Base-by-base conservation (phyloP, 306 rosid genomes). In the Argentina anserina region DNA sequence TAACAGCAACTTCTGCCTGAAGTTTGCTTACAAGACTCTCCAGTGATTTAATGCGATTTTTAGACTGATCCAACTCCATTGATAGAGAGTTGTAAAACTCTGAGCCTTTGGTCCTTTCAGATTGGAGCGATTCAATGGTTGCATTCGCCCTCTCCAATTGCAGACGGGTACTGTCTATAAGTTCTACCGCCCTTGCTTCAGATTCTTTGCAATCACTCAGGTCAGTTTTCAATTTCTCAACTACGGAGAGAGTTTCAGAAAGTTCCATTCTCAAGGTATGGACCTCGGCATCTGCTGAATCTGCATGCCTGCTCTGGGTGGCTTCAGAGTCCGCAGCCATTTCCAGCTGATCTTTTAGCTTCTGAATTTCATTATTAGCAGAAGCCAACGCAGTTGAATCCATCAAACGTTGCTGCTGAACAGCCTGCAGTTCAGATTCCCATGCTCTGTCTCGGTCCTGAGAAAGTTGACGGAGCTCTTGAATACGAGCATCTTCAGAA, bases 391-490 rank as follows among this genome's bases (percentile, higher is more conserved):
- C 90, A 49, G 96, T 28, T 49, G 94, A 87, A 73, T 93, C 98
- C 90, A 89, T 89, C n/a, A 96, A 73, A 43, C 92, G 96, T 81
- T 93, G 98, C 78, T 87, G 84, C 80, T 85, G 93, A 67, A 89
- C 85, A 46, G 97, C 98, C 83, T 89, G 92, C 17, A 93, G 92
- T 69, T 93, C 98, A 23, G 96, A 93, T 56, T 93, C 88, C 98
- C 98, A 93, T 7, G 86, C 98, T 79, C 86, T 75, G 78, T 93
- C 98, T 0, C 97, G 87, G 64, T 89, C 98, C 67, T 93, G 98
- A 53, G 98, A 90, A 61, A 93, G 77, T 73, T 82, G 80, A 18
- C 85, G 84, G 41, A 89, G 88, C 78, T 92, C 98, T 80, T 81
- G 86, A 68, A 92, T 81, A 59, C 96, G 87, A 43, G 71, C 88